Evolutionary conservation across 2,329 filamentous ascomycete species (phyloP).

Genomic region (Immersiporthe knoxdaviesiana): DNA sequence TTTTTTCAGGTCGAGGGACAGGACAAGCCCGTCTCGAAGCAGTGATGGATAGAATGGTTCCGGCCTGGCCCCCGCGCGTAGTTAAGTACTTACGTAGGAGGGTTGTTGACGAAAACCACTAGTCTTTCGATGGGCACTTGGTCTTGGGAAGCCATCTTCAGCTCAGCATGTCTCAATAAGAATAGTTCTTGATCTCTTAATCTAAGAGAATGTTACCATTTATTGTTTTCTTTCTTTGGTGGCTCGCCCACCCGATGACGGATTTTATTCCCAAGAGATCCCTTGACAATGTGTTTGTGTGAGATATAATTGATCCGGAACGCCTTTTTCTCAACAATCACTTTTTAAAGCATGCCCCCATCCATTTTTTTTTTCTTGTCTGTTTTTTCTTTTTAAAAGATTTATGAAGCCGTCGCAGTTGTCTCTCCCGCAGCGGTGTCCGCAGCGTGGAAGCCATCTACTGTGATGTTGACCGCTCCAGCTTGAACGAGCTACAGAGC

Average conservation of each 20-base stretch:
- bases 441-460: conserved; percentile 77
- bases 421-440: conserved; percentile 47
- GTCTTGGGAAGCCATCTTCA: neutral
- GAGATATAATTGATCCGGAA: conserved; percentile 20
- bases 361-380: neutral
- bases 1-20: conserved; percentile 9
- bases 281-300: conserved; percentile 28
- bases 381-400: neutral
- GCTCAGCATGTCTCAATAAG: conserved; percentile 18
- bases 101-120: neutral
- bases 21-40: conserved; percentile 1
- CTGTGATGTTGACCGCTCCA: conserved; percentile 83
- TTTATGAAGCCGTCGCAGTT: conserved; percentile 5
- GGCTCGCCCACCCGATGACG: neutral
- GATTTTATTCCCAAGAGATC: neutral
- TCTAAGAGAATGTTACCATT: conserved; percentile 12
- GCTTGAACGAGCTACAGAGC: conserved; percentile 78
- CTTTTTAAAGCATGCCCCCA: neutral
- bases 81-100: too few relatives aligned
- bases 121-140: conserved; percentile 10
- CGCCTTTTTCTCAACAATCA: conserved; percentile 17
- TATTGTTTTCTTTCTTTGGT: neutral
- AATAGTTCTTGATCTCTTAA: neutral
- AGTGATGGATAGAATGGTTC: neutral
- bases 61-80: too few relatives aligned